A percentile compares a stretch with the other conserved stretches of the same genome.
Conservation (phyloP, 805 yeast species). For the Metschnikowia reukaufii region DNA sequence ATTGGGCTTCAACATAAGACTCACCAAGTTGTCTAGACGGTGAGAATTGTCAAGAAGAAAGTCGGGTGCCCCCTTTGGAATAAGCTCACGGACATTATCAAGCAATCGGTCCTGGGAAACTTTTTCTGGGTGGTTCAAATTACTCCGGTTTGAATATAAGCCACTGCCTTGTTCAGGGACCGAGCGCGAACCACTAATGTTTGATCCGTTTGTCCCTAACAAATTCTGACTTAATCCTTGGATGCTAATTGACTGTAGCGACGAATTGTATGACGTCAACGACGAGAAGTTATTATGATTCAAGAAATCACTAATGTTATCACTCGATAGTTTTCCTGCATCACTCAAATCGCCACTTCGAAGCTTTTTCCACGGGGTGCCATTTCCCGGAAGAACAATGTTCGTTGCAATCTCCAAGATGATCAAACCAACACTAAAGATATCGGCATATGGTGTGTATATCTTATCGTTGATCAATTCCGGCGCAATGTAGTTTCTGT, state of each 20-base stretch:
- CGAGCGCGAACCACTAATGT: slow-evolving; percentile 12
- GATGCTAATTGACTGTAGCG: slow-evolving; percentile 19
- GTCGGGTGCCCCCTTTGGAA: slow-evolving; percentile 87
- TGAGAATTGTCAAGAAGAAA: slow-evolving; percentile 60
- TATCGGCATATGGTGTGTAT: slow-evolving; percentile 90
- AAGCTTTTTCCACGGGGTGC: slow-evolving; percentile 93
- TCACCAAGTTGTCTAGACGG: slow-evolving; percentile 75
- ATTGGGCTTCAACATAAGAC: slow-evolving; percentile 85
- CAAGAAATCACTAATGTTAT: slow-evolving; percentile 43
- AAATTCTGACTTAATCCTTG: slow-evolving; percentile 14
- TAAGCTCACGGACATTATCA: slow-evolving; percentile 29
- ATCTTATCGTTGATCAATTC: slow-evolving; percentile 81
- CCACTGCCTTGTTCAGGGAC: slow-evolving; percentile 9
- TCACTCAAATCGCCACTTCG: slow-evolving; percentile 94
- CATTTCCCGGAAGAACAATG: slow-evolving; percentile 92
- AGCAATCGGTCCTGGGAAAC: slow-evolving; percentile 1
- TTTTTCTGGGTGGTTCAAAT: slow-evolving; percentile 1
- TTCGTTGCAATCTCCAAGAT: slow-evolving; percentile 96
- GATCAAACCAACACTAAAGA: slow-evolving; percentile 90
- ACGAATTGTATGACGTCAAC: slow-evolving; percentile 33
- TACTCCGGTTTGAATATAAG: slow-evolving; percentile 4
- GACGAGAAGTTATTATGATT: slow-evolving; percentile 39
- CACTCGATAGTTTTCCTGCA: slow-evolving; percentile 77
- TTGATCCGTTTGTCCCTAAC: slow-evolving; percentile 2
- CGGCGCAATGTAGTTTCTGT: slow-evolving; percentile 96